A percentile compares a stretch with the other conserved stretches of the same genome.
Conservation (phyloP, 2,329 filamentous ascomycete species). For the Penicillium sumatraense region DNA sequence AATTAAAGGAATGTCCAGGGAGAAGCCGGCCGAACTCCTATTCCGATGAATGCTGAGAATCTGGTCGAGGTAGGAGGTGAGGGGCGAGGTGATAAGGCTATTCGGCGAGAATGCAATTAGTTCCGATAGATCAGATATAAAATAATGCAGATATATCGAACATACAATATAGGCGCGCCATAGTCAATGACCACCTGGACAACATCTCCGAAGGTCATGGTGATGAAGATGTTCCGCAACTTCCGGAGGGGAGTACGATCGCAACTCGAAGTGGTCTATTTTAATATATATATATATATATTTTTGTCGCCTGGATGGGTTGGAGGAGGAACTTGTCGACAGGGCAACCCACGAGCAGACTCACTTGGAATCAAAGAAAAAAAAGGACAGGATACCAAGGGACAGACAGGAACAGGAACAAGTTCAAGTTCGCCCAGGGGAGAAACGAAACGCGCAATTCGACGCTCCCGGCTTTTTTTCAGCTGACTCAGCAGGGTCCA, state of each 20-base stretch:
- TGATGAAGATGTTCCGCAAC: conserved; percentile 17
- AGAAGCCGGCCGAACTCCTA: conserved; percentile 66
- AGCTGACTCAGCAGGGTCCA: neutral
- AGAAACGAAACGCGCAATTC: conserved; percentile 1
- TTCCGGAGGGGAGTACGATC: conserved; percentile 13
- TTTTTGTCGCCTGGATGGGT: neutral
- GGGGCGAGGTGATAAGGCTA: conserved; percentile 64
- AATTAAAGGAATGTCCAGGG: conserved; percentile 68
- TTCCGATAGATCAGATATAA: neutral
- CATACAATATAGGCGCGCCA: conserved; percentile 55
- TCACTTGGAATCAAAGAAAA: neutral
- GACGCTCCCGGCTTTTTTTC: conserved; percentile 13
- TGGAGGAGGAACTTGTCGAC: neutral
- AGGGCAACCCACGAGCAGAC: neutral
- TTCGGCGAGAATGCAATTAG: neutral
- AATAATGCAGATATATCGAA: neutral
- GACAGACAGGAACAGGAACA: neutral
- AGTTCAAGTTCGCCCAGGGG: neutral
- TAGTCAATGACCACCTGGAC: conserved; percentile 48
- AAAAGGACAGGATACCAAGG: too few species aligned
- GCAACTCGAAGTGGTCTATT: too few species aligned
- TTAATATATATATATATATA: neutral
- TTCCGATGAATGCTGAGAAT: conserved; percentile 67
- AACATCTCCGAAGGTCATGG: conserved; percentile 39
- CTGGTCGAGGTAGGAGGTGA: conserved; percentile 70